A percentile compares a stretch with the other conserved stretches of the same genome.
These are phyloP conservation scores for Rubus parviflorus DNA, from an alignment of 306 rosid genomes.

Conservation along the genomic window DNA sequence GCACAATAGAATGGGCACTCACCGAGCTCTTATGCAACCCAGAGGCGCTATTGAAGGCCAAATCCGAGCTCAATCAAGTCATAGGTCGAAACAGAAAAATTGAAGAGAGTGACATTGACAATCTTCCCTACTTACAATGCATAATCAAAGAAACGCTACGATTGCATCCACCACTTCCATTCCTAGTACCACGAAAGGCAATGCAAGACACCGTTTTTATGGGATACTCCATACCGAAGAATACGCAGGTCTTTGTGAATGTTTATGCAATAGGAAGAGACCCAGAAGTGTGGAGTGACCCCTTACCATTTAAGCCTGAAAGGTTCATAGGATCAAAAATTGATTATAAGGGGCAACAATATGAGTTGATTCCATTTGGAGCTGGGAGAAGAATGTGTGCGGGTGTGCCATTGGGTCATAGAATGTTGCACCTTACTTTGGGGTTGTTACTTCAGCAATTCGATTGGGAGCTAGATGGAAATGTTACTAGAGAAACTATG, in stretches of 20 bases:
- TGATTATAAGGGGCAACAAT: constrained; percentile 52
- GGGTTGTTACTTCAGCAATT: constrained; percentile 55
- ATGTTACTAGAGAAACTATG: constrained; percentile 22
- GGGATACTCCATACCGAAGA: constrained; percentile 47
- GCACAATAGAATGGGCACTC: constrained; percentile 57
- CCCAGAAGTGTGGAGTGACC: constrained; percentile 49
- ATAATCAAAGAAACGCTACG: constrained; percentile 51
- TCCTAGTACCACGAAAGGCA: constrained; percentile 51
- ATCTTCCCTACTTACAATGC: constrained; percentile 40
- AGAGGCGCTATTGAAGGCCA: constrained; percentile 14
- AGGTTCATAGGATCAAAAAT: constrained; percentile 31
- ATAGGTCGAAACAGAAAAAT: constrained; percentile 30
- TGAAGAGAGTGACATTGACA: constrained; percentile 52
- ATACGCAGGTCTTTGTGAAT: constrained; percentile 54
- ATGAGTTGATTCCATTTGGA: constrained; percentile 56
- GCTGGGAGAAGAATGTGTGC: constrained; percentile 67
- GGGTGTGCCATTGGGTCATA: constrained; percentile 50
- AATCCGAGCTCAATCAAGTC: constrained; percentile 33
- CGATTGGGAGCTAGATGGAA: constrained; percentile 48
- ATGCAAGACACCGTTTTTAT: constrained; percentile 36
- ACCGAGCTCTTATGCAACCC: constrained; percentile 39
- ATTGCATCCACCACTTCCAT: constrained; percentile 58
- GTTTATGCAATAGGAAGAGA: constrained; percentile 69
- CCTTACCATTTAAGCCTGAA: constrained; percentile 42
- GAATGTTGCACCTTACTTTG: constrained; percentile 39